Evolutionary conservation across 2,329 filamentous ascomycete genomes (phyloP).

Genomic region (Pseudocercospora crystallina): DNA sequence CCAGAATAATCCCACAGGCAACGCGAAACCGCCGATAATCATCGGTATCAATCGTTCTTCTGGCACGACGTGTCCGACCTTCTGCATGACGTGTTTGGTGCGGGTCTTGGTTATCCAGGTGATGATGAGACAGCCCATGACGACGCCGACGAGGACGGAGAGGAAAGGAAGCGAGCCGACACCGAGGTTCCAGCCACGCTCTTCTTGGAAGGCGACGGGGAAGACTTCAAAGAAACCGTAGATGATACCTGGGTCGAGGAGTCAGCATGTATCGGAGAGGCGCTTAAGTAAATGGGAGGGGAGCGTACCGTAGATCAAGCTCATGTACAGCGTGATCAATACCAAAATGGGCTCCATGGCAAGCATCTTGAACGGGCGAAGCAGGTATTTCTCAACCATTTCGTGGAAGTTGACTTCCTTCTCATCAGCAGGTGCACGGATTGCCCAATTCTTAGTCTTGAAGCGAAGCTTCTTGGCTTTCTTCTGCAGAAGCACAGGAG

Average conservation of each 20-base stretch:
- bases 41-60: constrained; percentile 48
- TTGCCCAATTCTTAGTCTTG: constrained; percentile 42
- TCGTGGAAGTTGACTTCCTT: constrained; percentile 44
- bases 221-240: constrained; percentile 34
- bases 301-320: constrained; percentile 35
- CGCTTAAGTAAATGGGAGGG: neutral
- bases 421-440: constrained; percentile 39
- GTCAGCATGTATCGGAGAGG: constrained; percentile 16
- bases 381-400: constrained; percentile 55
- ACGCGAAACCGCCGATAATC: constrained; percentile 43
- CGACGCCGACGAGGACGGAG: constrained; percentile 26
- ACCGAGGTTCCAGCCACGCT: constrained; percentile 27
- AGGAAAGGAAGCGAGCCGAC: constrained; percentile 29
- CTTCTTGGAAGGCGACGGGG: constrained; percentile 31
- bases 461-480: constrained; percentile 58
- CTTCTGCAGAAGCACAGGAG: constrained; percentile 40
- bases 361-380: constrained; percentile 41
- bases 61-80: constrained; percentile 32
- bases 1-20: constrained; percentile 49
- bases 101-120: constrained; percentile 24
- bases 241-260: constrained; percentile 19
- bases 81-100: constrained; percentile 19
- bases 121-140: constrained; percentile 25
- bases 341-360: constrained; percentile 51
- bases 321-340: constrained; percentile 41